These are phyloP conservation scores for Lactuca saligna DNA, from an alignment of 129 eudicot species.

Conservation along the genomic window DNA sequence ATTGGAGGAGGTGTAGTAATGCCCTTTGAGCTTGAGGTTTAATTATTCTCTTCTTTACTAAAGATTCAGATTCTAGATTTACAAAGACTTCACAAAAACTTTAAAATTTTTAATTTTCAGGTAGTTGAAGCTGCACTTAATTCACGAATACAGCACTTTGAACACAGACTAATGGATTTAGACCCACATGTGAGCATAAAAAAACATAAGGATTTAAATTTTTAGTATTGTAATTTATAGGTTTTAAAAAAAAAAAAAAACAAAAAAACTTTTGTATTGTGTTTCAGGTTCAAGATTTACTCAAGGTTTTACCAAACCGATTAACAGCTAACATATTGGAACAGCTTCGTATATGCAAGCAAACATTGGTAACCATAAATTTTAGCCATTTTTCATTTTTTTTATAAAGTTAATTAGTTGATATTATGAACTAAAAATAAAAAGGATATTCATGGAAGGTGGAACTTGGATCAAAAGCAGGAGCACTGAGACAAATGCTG, in stretches of 20 bases:
- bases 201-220: conserved; percentile 35
- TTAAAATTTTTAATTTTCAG: conserved; percentile 38
- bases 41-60: conserved; percentile 7
- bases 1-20: conserved; percentile 78
- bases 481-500: conserved; percentile 93
- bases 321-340: conserved; percentile 86
- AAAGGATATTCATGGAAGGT: conserved; percentile 47
- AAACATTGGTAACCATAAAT: conserved; percentile 61
- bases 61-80: conserved; percentile 3
- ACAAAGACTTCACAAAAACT: conserved; percentile 10
- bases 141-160: conserved; percentile 87
- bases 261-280: conserved; percentile 8
- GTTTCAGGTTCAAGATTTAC: conserved; percentile 78
- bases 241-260: background rate
- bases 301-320: conserved; percentile 87
- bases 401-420: background rate
- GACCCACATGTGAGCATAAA: conserved; percentile 96
- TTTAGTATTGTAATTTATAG: background rate
- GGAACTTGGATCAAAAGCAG: conserved; percentile 88
- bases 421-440: conserved; percentile 11
- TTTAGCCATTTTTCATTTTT: background rate
- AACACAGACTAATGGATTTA: conserved; percentile 75
- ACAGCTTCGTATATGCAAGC: conserved; percentile 93
- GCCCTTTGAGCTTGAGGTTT: conserved; percentile 98
- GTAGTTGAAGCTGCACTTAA: conserved; percentile 96